Base-by-base conservation (phyloP, 495 filamentous ascomycete species). In the Penicillium goetzii region DNA sequence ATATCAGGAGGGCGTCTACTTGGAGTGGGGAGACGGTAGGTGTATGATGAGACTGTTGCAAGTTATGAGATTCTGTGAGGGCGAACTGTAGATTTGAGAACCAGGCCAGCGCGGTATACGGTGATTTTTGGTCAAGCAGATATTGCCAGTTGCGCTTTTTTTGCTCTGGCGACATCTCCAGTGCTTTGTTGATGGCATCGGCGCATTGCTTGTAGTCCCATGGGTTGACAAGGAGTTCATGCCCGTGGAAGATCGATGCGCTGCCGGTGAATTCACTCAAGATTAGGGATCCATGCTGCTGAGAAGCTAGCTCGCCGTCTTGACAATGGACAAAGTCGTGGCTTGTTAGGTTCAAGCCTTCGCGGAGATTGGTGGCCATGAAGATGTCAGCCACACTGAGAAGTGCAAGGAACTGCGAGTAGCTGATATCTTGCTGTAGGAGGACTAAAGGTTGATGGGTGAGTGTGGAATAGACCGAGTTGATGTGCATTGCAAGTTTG, bases 211-310 rank as follows among this genome's bases (percentile, higher is more conserved):
- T 85, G 74, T 94, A 93, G 71, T 96, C 89, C 93, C 93, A 97
- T 19, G 93, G 93, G 67, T 97, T 97, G 59, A 96, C 89, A 1
- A 90, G 84, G 34, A 97, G 82, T 17, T 72, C 68, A 49, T 89
- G 82, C 15, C 84, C 86, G 6, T 84, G 85, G 69, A 97, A 94
- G 17, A 96, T 82, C 1, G 89, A 89, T 15, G 92, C 87, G 66
- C 89, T 93, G 38, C 93, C 93, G n/a, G 92, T 93, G 71, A 97
- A 97, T 73, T 97, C 93, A 60, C 89, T 93, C n/a, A 97, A 77
- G 65, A 97, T 95, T 41, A 97, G 81, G 3, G 92, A 91, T 9
- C 91, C 90, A 74, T 93, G 85, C 69, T 88, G 89, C 74, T 90
- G 91, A 30, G 85, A 79, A 33, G 70, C 73, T 21, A 81, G 68